Base-by-base conservation (phyloP, 2,329 filamentous ascomycete genomes). In the Aspergillus sp. region DNA sequence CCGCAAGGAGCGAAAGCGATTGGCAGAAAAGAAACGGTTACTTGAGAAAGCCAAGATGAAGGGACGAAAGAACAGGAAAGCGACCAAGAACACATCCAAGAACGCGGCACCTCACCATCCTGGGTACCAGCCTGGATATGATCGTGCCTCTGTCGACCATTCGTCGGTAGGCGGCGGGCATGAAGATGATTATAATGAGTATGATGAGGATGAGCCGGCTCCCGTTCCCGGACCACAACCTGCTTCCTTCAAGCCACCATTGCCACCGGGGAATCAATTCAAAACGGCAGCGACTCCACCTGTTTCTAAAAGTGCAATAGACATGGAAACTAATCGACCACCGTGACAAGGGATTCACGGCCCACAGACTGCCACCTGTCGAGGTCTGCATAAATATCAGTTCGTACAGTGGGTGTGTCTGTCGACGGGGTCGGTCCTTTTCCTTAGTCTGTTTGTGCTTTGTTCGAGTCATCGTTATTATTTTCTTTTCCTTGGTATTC, bases 1-100 rank as follows among this genome's bases (percentile, higher is more conserved):
- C 62, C 83, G 88, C 33, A 85, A 86, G 50, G 83, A 88, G 63
- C 83, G 88, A 42, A 87, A 88, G 59, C 81, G 90, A 53, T 76
- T 91, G 55, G 88, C 86, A n/a, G 88, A 96, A 66, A 86, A 91
- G 60, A 82, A 85, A 51, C 77, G 90, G 42, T 72, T 94, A 30
- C 69, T 95, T 46, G 91, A 96, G 63, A 95, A 96, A 69, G 89
- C 90, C 26, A 94, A 95, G 72, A 87, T 89, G 73, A 95, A 94
- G 72, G 86, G 85, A 44, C 80, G 89, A 30, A 96, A 95, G 71
- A 84, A 83, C 43, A 94, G 87, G 73, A 96, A 95, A 72, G 77
- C 78, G 28, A 80, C 73, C 56, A 94, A 93, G 66, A 76, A 78
- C 48, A 67, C 73, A n/a, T 67, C 70, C 2, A 82, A 81, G 63